Evolutionary conservation across 1,284 basidiomycete genomes (phyloP), one percentile per base, ranked within the genome.

Genomic region (Puccinia horiana): DNA sequence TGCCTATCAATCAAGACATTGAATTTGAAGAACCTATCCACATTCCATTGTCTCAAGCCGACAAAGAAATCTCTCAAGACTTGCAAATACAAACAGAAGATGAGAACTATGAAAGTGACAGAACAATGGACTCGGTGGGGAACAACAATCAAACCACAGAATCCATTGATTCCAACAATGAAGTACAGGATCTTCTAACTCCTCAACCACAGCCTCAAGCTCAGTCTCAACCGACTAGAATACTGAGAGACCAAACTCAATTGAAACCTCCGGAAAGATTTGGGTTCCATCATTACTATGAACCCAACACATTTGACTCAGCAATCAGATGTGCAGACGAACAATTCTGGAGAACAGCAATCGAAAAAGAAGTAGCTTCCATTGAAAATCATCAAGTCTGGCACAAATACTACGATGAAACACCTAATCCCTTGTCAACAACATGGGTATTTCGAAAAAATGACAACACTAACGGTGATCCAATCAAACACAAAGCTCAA

Each of bases 241-340:
- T 35, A 1, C 11, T 67, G 0, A 16, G 63, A 20, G 63, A 67
- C 11, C 0, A 35, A 20, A 40, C 14, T 0, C n/a, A 23, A 18
- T 40, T 67, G 6, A 67, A 40, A 23, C 63, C 63, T 2, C 63
- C 63, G 3, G 18, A 0, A 0, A 40, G 63, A 11, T 67, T 40
- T 9, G 63, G 63, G 37, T 67, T 67, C 35, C 63, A 67, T 20
- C 63, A 67, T 29, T 67, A 67, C 63, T 44, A 67, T 18, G 9
- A 67, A 40, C 63, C 42, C 12, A 73, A 73, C 18, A 49, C 70
- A 0, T 73, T 47, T 26, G 29, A 47, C 11, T 44, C 37, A 14
- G 70, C 70, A 0, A 44, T 73, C 26, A 23, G 26, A 29, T 35
- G 29, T 35, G 3, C 18, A 6, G 70, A 73, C 23, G 12, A 8